Base-by-base conservation (phyloP, 2,329 filamentous ascomycete genomes). In the Bipolaris zeicola region DNA sequence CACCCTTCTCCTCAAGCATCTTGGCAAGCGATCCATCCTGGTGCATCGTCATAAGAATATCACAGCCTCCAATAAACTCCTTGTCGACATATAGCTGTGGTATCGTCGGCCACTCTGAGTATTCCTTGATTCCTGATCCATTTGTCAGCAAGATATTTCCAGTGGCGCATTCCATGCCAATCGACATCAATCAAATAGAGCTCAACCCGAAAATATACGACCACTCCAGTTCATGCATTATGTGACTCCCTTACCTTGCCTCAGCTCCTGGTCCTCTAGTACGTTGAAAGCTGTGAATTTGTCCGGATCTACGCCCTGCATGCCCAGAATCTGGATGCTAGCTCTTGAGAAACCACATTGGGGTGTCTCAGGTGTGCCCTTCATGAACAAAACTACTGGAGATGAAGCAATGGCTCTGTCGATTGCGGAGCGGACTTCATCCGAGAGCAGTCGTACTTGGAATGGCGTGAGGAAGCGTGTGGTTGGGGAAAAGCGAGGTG, bases 281-380 rank as follows among this genome's bases (percentile, higher is more conserved):
- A 99, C 95, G 79, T 99, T 98, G 79, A 96, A 97, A 6, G 95
- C 94, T n/a, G 92, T 91, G 75, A 99, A 99, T 81, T 98, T 98
- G 64, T 85, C 84, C 14, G 95, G 95, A 79, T 98, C 91, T 60
- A 99, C 92, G 63, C 95, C 95, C 80, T 99, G 94, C 70, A 97
- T 79, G 55, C 94, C 92, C 62, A 99, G 83, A 70, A 99, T 93
- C 82, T 98, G 93, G 75, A 99, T 96, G 75, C 86, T 92, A 52
- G 94, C 94, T 69, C 93, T 87, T 57, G 94, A 98, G 83, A 97
- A 99, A 43, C 95, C 95, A 79, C 95, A 99, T 78, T 97, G 93
- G 18, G 95, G 95, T 59, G 87, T 91, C 80, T 97, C 93, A 56
- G 95, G 95, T 1, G 95, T 98, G 57, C 95, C 95, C 82, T 99